phyloP scores from a whole-genome alignment of 768 basidiomycete genomes.

The Termitomyces sp. region DNA sequence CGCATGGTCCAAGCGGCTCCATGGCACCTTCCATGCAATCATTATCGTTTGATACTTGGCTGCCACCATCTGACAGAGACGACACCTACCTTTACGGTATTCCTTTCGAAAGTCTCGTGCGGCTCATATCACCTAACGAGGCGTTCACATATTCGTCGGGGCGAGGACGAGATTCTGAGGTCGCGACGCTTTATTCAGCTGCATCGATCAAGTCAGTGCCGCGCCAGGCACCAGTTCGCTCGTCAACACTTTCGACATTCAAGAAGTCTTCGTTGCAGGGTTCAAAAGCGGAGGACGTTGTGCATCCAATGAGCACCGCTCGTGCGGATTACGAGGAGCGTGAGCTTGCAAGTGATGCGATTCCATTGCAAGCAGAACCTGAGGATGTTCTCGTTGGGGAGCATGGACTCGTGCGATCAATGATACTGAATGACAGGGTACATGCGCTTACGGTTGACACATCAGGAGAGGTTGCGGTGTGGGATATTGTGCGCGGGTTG shows the following conservation, averaged over 20 bases:
- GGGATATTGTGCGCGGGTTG: constrained; percentile 79
- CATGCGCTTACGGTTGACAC: constrained; percentile 92
- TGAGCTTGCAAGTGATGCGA: constrained; percentile 79
- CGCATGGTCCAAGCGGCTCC: constrained; percentile 22
- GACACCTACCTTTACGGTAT: constrained; percentile 49
- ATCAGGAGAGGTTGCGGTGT: constrained; percentile 80
- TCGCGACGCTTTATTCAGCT: constrained; percentile 83
- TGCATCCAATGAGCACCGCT: constrained; percentile 30
- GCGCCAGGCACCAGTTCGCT: constrained; percentile 23
- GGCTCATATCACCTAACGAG: constrained; percentile 63
- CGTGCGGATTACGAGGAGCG: constrained; percentile 58
- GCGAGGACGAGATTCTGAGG: constrained; percentile 62
- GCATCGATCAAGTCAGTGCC: constrained; percentile 74
- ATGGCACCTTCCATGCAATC: constrained; percentile 29
- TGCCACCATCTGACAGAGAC: constrained; percentile 21
- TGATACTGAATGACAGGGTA: constrained; percentile 81
- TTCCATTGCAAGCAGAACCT: constrained; percentile 45
- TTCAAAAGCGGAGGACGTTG: constrained; percentile 30
- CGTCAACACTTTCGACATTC: constrained; percentile 30
- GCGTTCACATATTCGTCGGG: constrained; percentile 38
- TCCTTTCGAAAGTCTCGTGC: constrained; percentile 65
- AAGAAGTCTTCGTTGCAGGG: constrained; percentile 23
- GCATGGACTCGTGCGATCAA: constrained; percentile 74
- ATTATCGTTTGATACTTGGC: constrained; percentile 25
- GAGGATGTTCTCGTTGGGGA: constrained; percentile 72